These are phyloP conservation scores for Pseudomassariella vexata DNA, from an alignment of 2,329 filamentous ascomycete species.

Conservation along the genomic window DNA sequence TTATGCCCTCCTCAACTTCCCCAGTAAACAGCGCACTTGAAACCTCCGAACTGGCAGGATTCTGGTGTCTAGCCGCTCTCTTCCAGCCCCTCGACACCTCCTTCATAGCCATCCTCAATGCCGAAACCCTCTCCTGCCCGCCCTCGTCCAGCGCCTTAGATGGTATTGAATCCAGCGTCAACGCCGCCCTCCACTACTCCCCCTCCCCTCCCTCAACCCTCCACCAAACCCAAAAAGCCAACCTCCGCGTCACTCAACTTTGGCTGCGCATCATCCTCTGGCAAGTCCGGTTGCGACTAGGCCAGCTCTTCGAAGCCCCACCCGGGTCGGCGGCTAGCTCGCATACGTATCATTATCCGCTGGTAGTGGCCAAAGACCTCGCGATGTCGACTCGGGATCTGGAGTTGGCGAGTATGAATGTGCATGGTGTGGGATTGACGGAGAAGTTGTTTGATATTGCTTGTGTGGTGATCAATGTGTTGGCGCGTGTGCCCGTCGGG, in stretches of 20 bases:
- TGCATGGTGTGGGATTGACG: conserved; percentile 39
- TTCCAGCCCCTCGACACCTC: conserved; percentile 35
- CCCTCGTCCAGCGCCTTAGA: conserved; percentile 27
- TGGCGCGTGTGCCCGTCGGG: conserved; percentile 32
- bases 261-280: conserved; percentile 40
- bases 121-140: conserved; percentile 25
- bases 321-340: conserved; percentile 14
- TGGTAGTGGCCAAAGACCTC: conserved; percentile 34
- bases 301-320: conserved; percentile 27
- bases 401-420: conserved; percentile 29
- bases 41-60: conserved; percentile 24
- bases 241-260: conserved; percentile 36
- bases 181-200: conserved; percentile 27
- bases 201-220: conserved; percentile 19
- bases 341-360: conserved; percentile 35
- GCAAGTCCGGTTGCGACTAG: conserved; percentile 37
- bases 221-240: conserved; percentile 38
- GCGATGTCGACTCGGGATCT: conserved; percentile 31
- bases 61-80: conserved; percentile 33
- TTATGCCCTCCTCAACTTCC: conserved; percentile 10
- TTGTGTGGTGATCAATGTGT: conserved; percentile 36
- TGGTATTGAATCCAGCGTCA: conserved; percentile 29
- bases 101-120: conserved; percentile 34
- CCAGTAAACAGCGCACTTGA: conserved; percentile 18
- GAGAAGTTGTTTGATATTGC: conserved; percentile 41